Percentiles rank a stretch among this genome's conserved stretches.
These are phyloP conservation scores for Globisporangium recalcitrans DNA, from an alignment of 352 stramenopile genomes.

Conservation along the genomic window DNA sequence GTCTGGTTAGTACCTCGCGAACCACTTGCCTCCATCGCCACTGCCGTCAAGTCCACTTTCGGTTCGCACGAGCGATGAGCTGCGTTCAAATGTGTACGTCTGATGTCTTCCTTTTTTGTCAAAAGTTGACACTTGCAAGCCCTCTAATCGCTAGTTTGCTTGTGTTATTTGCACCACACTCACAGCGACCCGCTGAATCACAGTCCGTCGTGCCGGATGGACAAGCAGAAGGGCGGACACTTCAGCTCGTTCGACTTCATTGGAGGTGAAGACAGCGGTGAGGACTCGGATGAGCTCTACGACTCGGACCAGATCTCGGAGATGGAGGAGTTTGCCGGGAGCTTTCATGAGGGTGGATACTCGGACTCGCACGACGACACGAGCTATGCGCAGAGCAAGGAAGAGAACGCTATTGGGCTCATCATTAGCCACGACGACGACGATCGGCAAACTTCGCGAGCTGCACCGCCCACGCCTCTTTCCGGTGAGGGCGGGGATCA, in stretches of 20 bases:
- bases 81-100: constrained; percentile 32
- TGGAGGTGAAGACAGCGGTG: constrained; percentile 74
- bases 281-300: constrained; percentile 71
- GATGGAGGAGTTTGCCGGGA: constrained; percentile 60
- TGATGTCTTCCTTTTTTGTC: not conserved
- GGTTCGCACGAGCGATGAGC: constrained; percentile 40
- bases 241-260: constrained; percentile 82
- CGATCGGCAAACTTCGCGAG: constrained; percentile 1
- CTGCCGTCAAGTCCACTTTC: constrained; percentile 28
- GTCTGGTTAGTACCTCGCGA: constrained; percentile 37
- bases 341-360: constrained; percentile 32
- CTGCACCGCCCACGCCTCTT: constrained; percentile 15
- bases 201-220: constrained; percentile 59
- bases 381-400: constrained; percentile 21
- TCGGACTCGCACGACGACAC: constrained; percentile 31
- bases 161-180: constrained; percentile 3
- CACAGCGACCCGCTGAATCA: constrained; percentile 65
- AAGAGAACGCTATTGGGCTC: constrained; percentile 8
- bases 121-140: not conserved
- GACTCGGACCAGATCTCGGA: constrained; percentile 71
- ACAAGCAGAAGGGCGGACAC: constrained; percentile 26
- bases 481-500: constrained; percentile 12
- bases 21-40: constrained; percentile 37
- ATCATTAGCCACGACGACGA: constrained; percentile 11
- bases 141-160: constrained; percentile 1